These are phyloP conservation scores for Colletotrichum sp. DNA, from an alignment of 2,329 filamentous ascomycete species.

Conservation along the genomic window DNA sequence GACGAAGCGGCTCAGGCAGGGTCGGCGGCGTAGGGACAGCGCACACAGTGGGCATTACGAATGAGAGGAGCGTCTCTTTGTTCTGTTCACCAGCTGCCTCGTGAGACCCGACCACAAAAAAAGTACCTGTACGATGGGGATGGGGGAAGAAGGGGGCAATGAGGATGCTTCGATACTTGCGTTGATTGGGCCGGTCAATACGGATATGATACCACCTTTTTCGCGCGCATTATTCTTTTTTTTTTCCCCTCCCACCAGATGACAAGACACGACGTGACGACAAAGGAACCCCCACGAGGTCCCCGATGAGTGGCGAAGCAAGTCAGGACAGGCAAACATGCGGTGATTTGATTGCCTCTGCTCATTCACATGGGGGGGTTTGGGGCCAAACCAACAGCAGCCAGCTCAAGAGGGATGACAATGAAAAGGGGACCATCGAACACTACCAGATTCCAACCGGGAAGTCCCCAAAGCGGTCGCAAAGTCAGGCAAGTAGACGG, in stretches of 20 bases:
- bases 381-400: not conserved
- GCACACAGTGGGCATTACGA: not conserved
- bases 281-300: not conserved
- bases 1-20: not conserved
- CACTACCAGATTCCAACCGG: not conserved
- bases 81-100: not conserved
- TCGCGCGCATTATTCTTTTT: not conserved
- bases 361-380: not conserved
- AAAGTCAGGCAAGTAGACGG: not conserved
- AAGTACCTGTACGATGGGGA: constrained; percentile 10
- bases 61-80: not conserved
- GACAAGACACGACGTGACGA: not conserved
- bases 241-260: not conserved
- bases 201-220: constrained; percentile 11
- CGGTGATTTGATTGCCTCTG: not conserved
- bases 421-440: not conserved
- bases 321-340: not conserved
- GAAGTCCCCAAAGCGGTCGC: constrained; percentile 3
- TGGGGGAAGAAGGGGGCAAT: not conserved
- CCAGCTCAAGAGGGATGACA: not conserved
- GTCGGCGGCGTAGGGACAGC: not conserved
- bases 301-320: not conserved
- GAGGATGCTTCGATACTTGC: not conserved
- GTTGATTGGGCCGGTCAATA: not conserved
- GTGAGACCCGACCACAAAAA: not conserved